Evolutionary conservation across 176 grass and related monocot genomes (phyloP).

Genomic region (Canna indica): DNA sequence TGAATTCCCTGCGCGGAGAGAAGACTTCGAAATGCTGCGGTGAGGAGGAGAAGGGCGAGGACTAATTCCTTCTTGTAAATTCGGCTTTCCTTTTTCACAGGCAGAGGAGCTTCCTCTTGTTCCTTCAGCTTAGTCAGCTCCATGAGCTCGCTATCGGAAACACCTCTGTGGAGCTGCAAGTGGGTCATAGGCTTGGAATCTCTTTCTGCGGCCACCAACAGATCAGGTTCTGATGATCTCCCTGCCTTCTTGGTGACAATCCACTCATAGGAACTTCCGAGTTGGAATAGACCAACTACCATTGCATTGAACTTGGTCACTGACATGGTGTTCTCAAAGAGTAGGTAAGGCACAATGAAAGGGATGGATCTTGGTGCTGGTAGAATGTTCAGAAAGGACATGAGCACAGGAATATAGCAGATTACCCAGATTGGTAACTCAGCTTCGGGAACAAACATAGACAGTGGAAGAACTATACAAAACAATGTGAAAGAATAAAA

Average conservation of each 20-base stretch:
- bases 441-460: constrained; percentile 93
- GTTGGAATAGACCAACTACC: constrained; percentile 77
- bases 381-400: constrained; percentile 81
- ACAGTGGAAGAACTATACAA: constrained; percentile 78
- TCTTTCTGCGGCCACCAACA: constrained; percentile 42
- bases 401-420: constrained; percentile 66
- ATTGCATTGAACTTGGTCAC: constrained; percentile 92
- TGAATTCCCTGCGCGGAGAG: constrained; percentile 85
- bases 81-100: constrained; percentile 38
- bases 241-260: constrained; percentile 86
- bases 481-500: constrained; percentile 95
- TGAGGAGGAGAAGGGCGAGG: constrained; percentile 73
- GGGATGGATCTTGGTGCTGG: constrained; percentile 75
- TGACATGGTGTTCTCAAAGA: constrained; percentile 95
- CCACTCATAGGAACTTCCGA: constrained; percentile 83
- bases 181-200: constrained; percentile 21
- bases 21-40: constrained; percentile 67
- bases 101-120: constrained; percentile 22
- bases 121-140: constrained; percentile 60
- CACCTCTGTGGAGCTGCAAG: constrained; percentile 39
- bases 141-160: constrained; percentile 61
- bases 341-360: constrained; percentile 74
- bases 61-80: constrained; percentile 98
- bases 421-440: constrained; percentile 78
- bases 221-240: constrained; percentile 61